Percentiles rank a stretch among this genome's conserved stretches.
Conservation (phyloP, 306 rosid species). For the Vicia sativa region DNA sequence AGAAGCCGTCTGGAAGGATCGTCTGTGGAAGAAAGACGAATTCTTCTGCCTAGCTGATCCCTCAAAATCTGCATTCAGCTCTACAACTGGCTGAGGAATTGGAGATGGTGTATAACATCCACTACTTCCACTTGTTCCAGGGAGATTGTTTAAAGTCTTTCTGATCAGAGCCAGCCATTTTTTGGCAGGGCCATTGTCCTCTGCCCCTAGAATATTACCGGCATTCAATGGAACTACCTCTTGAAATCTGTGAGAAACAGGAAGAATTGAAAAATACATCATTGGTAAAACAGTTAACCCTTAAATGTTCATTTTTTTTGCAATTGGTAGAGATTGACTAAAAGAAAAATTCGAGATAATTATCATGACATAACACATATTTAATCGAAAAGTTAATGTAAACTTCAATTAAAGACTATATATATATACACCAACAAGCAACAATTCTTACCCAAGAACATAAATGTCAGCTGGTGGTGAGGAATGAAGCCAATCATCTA, state of each 20-base stretch:
- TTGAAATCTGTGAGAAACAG: constrained; percentile 72
- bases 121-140: constrained; percentile 79
- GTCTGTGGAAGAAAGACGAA: constrained; percentile 86
- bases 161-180: constrained; percentile 96
- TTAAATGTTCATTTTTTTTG: not conserved
- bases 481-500: constrained; percentile 95
- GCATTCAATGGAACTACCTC: constrained; percentile 99
- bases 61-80: constrained; percentile 92
- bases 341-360: not conserved
- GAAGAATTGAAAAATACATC: constrained; percentile 22
- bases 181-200: constrained; percentile 99
- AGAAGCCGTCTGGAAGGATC: constrained; percentile 89
- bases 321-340: not conserved
- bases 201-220: constrained; percentile 92
- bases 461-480: constrained; percentile 97
- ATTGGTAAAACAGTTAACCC: constrained; percentile 23
- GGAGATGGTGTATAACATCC: constrained; percentile 96
- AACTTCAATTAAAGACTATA: constrained; percentile 17
- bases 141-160: constrained; percentile 86
- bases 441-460: constrained; percentile 87
- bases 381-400: constrained; percentile 1
- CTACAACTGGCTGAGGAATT: constrained; percentile 83
- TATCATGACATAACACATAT: not conserved
- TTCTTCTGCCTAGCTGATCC: constrained; percentile 95
- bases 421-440: constrained; percentile 9